Base-by-base conservation (phyloP, 345 rosid species). In the Carallia brachiata region DNA sequence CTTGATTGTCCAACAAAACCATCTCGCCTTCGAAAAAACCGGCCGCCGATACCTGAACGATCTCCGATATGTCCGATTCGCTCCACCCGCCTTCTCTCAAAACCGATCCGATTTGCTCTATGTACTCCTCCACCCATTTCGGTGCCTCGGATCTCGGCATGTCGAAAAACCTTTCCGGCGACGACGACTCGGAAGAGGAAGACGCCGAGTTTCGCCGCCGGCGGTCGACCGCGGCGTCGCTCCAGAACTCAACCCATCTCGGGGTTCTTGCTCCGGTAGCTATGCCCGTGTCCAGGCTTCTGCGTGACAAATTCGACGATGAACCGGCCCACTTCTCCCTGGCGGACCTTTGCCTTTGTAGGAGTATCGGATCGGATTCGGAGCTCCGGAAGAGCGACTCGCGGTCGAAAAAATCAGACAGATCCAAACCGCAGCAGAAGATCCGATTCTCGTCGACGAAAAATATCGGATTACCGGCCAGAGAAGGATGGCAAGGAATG, bases 161-260 rank as follows among this genome's bases (percentile, higher is more conserved):
- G 27, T 90, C 97, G 32, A 84, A 55, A 61, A 80, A 87, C 59
- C 95, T 47, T 73, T 90, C 98, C 40, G 96, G 97, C 50, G 96
- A 91, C 1, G 90, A 86, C 27, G 84, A 82, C 36, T 30, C 65
- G 1, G 91, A 86, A 0, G 74, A 66, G 0, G 92, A 89, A 0
- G 88, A 88, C 1, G 87, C 84, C 0, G 98, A 94, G 73, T 79
- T 86, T 68, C 96, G 84, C 75, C 88, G 81, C 63, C 92, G 85
- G 28, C 91, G 88, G 74, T 95, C 96, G 4, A 87, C 75, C 17
- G 93, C 93, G 0, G 92, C 92, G 61, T 95, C 92, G 74, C 90
- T 90, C 99, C 97, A 95, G 78, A 95, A 95, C 84, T 92, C 97
- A 0, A 95, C 94, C 99, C 99, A 95, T 78, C 99, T 83, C 19